Evolutionary conservation across 257 asterid species (phyloP), one percentile per base, ranked within the genome.

Genomic region (Plantago ovata): DNA sequence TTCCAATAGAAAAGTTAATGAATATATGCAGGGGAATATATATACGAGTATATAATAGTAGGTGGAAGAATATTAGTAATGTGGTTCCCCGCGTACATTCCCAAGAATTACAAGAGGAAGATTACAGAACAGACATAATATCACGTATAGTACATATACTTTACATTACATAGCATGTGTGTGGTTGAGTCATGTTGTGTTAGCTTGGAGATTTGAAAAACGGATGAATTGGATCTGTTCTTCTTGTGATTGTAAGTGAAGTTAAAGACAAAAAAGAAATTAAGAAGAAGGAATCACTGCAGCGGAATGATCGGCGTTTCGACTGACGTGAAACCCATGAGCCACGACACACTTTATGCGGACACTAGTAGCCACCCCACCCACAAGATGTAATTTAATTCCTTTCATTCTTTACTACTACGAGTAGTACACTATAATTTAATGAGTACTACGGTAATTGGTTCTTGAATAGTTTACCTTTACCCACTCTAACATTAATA

Each of bases 261-360:
- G 66, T 74, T 69, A 73, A 50, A 69, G 82, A 73, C 77, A 81
- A 67, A 76, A 70, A 32, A 66, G 74, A 76, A 75, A 74, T n/a
- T n/a, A n/a, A 53, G 15, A 73, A 48, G 81, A 78, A 74, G 81
- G 85, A 78, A 82, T 79, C 85, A n/a, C n/a, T n/a, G n/a, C n/a
- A 65, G 75, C 90, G 84, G 77, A 82, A 80, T 82, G 68, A 78
- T 50, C 88, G 95, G 76, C 91, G 90, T 85, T 80, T 80, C 79
- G 91, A 66, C 77, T 75, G 78, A 74, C 73, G 84, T 45, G 91
- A 72, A 39, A 69, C 76, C 71, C 80, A 66, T 67, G 65, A 65
- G 69, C 65, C 75, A 8, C 38, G 15, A 52, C 39, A 23, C 10
- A 52, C 36, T 12, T 40, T 14, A 40, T 41, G 21, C 16, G 50